A percentile compares a stretch with the other conserved stretches of the same genome.
Evolutionary conservation across 2,329 filamentous ascomycete species (phyloP).

Genomic region (Metarhizium rileyi): DNA sequence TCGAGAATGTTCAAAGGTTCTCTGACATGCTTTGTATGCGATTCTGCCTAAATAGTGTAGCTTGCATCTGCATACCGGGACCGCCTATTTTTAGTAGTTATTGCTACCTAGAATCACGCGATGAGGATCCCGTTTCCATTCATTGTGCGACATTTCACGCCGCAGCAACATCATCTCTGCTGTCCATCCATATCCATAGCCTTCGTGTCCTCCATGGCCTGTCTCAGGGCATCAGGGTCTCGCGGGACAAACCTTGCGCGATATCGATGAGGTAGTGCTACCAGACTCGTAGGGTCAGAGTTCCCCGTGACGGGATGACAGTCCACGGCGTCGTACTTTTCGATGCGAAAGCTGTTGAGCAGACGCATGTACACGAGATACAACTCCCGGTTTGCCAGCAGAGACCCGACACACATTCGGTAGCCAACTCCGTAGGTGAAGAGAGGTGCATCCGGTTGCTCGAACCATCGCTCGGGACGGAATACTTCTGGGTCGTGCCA

Average conservation of each 20-base stretch:
- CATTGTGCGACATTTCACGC: neutral
- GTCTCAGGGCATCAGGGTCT: constrained; percentile 5
- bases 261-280: constrained; percentile 49
- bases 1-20: no score
- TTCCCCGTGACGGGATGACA: constrained; percentile 50
- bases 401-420: constrained; percentile 52
- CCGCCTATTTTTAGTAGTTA: no score
- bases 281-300: constrained; percentile 51
- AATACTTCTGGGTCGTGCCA: constrained; percentile 12
- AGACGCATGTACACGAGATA: constrained; percentile 55
- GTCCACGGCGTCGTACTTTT: constrained; percentile 43
- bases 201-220: constrained; percentile 1
- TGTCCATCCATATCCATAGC: neutral
- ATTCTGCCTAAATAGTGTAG: no score
- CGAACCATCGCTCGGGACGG: constrained; percentile 12
- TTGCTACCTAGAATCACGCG: no score
- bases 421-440: constrained; percentile 59
- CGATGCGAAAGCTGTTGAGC: constrained; percentile 50
- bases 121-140: no score
- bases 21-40: no score
- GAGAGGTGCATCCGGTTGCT: constrained; percentile 49
- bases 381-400: constrained; percentile 37
- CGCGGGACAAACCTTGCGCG: constrained; percentile 49
- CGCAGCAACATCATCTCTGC: neutral
- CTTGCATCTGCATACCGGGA: no score